Evolutionary conservation across 192 early-diverging fungal species (phyloP), one percentile per base, ranked within the genome.

Genomic region (Rhizophagus clarus): DNA sequence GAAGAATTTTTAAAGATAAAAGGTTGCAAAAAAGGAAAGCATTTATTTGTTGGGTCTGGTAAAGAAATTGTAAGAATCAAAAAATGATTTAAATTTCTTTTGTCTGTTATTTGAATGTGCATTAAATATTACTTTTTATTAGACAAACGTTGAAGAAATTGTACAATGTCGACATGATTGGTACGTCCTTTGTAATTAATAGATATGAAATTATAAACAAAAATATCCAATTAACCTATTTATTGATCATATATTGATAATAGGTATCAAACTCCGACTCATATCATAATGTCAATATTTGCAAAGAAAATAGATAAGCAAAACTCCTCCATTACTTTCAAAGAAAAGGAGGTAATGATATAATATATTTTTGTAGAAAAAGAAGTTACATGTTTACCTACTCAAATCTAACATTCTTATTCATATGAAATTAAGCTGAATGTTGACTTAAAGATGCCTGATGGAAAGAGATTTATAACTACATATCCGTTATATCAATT

Each of bases 1-100:
- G 98, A 99, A 45, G 97, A 98, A 85, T 98, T 99, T 78, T 86
- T 98, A 82, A 96, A 93, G 82, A 97, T 99, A 83, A 88, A 88
- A 73, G 98, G 98, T 42, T 99, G 98, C 86, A 93, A 89, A 51
- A 88, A 77, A n/a, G 96, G 96, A 60, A 90, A 91, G 69, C 98
- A 99, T 84, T 86, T 97, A 81, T 99, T 99, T 87, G 91, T 94
- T 68, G 93, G 92, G 9, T 75, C 82, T 56, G 81, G 81, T 81
- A 78, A 63, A n/a, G 17, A 71, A 22, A 56, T 61, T 71, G 79
- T 72, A n/a, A 29, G 37, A 34, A 70, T 7, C 34, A 31, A 40
- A 8, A n/a, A 37, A n/a, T n/a, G 9, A 9, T 37, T 15, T 2
- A 22, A 70, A 9, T 40, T 34, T 12, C 14, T 34, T 12, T 40